Percentiles rank a stretch among this genome's conserved stretches.
Evolutionary conservation across 2,329 filamentous ascomycete genomes (phyloP).

Genomic region (Pyrenochaeta sp.): DNA sequence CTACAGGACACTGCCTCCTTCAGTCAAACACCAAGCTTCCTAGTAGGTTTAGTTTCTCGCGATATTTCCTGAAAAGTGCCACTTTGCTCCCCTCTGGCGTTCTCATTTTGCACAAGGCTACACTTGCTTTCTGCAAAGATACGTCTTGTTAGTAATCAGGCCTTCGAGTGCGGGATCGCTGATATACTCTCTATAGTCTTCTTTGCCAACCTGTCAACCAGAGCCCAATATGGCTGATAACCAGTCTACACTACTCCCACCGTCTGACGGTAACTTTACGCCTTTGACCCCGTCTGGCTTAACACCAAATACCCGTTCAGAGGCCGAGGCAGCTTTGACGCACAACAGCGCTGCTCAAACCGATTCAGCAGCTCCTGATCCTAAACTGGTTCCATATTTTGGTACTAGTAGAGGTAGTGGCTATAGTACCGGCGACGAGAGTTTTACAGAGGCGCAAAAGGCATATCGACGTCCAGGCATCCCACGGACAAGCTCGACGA

Average conservation of each 20-base stretch:
- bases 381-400: conserved; percentile 13
- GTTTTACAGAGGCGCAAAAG: conserved; percentile 31
- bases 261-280: conserved; percentile 28
- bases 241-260: conserved; percentile 27
- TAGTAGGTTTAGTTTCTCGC: no score
- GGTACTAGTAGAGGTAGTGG: conserved; percentile 4
- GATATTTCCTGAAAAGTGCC: no score
- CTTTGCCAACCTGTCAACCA: no score
- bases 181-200: no score
- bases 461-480: conserved; percentile 37
- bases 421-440: conserved; percentile 2
- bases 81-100: no score
- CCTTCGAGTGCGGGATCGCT: background rate
- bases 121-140: no score
- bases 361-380: conserved; percentile 45
- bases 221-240: conserved; percentile 25
- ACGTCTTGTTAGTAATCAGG: no score
- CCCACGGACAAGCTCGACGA: conserved; percentile 35
- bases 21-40: no score
- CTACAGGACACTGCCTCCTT: no score
- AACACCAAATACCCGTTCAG: conserved; percentile 44
- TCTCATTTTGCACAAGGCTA: no score
- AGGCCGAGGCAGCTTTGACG: conserved; percentile 44
- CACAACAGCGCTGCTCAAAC: conserved; percentile 42
- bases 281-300: conserved; percentile 42